Percentiles rank a stretch among this genome's conserved stretches.
These are phyloP conservation scores for Apiospora phragmitis DNA, from an alignment of 2,329 filamentous ascomycete genomes.

Conservation along the genomic window DNA sequence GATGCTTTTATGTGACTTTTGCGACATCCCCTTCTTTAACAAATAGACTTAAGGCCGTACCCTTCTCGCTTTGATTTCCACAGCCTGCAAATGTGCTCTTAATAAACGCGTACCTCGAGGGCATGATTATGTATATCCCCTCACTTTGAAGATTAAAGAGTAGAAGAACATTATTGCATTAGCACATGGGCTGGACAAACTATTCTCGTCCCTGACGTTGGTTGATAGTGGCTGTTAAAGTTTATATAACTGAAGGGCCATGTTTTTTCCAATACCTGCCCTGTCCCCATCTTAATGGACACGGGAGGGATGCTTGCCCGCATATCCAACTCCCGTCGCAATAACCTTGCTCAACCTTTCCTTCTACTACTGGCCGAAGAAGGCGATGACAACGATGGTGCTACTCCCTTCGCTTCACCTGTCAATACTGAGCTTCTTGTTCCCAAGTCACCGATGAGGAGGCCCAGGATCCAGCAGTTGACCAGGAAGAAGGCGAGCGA, in stretches of 20 bases:
- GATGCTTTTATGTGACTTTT: background rate
- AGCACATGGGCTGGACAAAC: background rate
- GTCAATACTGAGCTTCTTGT: background rate
- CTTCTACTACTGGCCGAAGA: background rate
- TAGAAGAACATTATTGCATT: background rate
- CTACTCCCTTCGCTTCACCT: background rate
- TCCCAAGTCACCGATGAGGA: conserved; percentile 71
- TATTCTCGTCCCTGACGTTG: background rate
- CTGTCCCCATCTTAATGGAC: background rate
- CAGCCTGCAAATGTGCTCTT: background rate
- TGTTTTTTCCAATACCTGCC: background rate
- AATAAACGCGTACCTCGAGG: background rate
- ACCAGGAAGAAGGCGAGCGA: conserved; percentile 79
- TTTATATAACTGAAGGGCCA: background rate
- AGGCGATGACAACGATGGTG: background rate
- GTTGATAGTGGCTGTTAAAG: background rate
- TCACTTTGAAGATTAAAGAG: background rate
- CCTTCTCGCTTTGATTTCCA: background rate
- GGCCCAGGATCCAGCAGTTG: conserved; percentile 84
- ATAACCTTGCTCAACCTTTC: background rate
- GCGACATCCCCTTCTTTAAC: background rate
- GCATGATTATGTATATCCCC: background rate
- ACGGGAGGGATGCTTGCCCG: background rate
- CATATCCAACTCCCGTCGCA: background rate
- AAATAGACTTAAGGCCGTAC: background rate